A percentile compares a stretch with the other conserved stretches of the same genome.
phyloP scores from a whole-genome alignment of 768 basidiomycete genomes.

The Amanita pseudoporphyria region DNA sequence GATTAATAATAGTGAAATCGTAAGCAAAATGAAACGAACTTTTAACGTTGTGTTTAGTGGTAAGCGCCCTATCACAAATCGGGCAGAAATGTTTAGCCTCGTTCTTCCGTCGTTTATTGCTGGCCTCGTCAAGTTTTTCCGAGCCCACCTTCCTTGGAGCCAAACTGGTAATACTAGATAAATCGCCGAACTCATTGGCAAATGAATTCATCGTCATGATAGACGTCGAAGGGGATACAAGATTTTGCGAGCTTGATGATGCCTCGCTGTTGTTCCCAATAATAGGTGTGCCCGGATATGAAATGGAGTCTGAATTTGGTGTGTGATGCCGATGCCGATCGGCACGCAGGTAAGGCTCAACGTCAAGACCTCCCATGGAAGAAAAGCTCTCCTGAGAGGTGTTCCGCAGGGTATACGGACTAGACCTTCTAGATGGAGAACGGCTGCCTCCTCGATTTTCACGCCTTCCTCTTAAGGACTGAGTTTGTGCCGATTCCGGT shows the following conservation, averaged over 20 bases:
- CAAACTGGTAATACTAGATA: neutral
- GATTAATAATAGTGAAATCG: neutral
- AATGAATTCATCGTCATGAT: neutral
- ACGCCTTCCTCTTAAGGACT: neutral
- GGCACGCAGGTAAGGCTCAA: neutral
- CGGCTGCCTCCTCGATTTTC: neutral
- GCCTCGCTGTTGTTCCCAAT: neutral
- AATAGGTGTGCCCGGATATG: neutral
- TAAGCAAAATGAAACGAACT: neutral
- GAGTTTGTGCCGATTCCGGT: neutral
- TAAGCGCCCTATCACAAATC: neutral
- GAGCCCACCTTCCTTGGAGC: slow-evolving; percentile 5
- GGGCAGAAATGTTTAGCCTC: neutral
- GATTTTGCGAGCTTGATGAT: neutral
- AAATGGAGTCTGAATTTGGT: neutral
- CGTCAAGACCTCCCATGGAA: neutral
- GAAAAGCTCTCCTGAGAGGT: neutral
- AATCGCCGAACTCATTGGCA: neutral
- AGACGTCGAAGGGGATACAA: neutral
- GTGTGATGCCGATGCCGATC: neutral
- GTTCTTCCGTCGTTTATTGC: slow-evolving; percentile 3
- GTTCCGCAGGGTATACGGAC: neutral
- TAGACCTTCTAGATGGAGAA: slow-evolving; percentile 4
- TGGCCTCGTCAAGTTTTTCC: slow-evolving; percentile 2
- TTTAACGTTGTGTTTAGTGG: slow-evolving; percentile 5